Percentiles rank a stretch among this genome's conserved stretches.
These are phyloP conservation scores for Dictyostelium capitatum DNA, from an alignment of 78 protist genomes.

Conservation along the genomic window DNA sequence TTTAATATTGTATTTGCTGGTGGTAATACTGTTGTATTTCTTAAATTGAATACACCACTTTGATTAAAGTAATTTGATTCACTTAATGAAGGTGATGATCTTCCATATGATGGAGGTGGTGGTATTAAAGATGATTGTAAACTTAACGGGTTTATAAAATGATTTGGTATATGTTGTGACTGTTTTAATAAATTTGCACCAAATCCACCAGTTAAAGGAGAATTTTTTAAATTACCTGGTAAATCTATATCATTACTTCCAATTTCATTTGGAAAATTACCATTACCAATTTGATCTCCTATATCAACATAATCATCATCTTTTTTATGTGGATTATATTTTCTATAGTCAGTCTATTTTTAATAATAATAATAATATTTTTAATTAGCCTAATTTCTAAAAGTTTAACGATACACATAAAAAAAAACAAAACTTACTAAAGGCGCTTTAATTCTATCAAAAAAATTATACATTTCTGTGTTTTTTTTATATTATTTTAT, in stretches of 20 bases:
- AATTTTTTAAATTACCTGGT: neutral
- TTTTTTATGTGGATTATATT: neutral
- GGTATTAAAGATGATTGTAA: neutral
- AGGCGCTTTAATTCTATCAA: constrained; percentile 76
- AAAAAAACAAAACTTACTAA: constrained; percentile 30
- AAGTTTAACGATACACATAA: neutral
- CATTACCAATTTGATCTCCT: neutral
- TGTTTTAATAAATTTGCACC: neutral
- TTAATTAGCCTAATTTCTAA: neutral
- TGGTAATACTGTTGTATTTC: neutral
- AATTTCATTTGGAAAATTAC: neutral
- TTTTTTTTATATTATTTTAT: neutral
- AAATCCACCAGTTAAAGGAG: neutral
- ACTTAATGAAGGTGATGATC: neutral
- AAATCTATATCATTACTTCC: neutral
- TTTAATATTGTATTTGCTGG: neutral
- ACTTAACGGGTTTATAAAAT: neutral
- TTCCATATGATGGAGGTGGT: neutral
- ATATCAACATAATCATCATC: neutral
- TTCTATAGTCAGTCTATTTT: neutral
- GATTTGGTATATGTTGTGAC: neutral
- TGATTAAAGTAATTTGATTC: too few relatives aligned
- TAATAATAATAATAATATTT: neutral
- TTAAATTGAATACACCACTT: constrained; percentile 8
- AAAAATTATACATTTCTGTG: constrained; percentile 44